Evolutionary conservation across 1,284 basidiomycete genomes (phyloP), one percentile per base, ranked within the genome.

Genomic region (Rhodotorula mucilaginosa): DNA sequence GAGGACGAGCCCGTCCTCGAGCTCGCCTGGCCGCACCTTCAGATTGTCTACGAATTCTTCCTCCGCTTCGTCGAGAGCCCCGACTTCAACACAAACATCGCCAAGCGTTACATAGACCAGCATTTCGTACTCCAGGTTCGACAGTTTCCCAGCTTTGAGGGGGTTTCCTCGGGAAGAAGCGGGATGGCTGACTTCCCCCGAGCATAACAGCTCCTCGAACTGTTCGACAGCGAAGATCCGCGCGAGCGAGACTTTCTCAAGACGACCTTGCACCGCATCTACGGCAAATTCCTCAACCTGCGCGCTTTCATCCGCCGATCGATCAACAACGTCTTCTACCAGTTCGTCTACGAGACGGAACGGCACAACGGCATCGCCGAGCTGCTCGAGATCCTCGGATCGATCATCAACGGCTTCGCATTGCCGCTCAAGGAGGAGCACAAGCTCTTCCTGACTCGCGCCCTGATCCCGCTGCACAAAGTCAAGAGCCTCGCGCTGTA

Each of bases 41-140:
- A 99, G 83, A 96, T 99, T 77, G 97, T 99, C 65, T 99, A 99
- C 84, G 97, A 99, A 83, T 98, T 99, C 83, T 99, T 99, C 88
- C 88, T 99, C 51, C 92, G 97, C 67, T 99, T 99, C 80, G 92
- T 99, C 72, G 97, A 99, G 83, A 93, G 90, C 79, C 91, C 92
- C 18, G 97, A 99, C 81, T 98, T 99, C 85, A 98, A 97, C 86
- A 96, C 93, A 77, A 97, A 97, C 81, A 84, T 97, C 74, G 97
- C 97, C 68, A 99, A 98, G 83, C 90, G 92, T 70, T 97, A 93
- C 83, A 95, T 99, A 80, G 97, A 99, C 81, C 97, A 98, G 80
- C 84, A 87, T 60, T 99, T 99, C 82, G 94, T 99, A 8, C 86
- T 99, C 70, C 93, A 81, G 69, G 83, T 83, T 67, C 74, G 82